These are phyloP conservation scores for Hordeum vulgare DNA, from an alignment of 176 grass and related monocot species.

Conservation along the genomic window DNA sequence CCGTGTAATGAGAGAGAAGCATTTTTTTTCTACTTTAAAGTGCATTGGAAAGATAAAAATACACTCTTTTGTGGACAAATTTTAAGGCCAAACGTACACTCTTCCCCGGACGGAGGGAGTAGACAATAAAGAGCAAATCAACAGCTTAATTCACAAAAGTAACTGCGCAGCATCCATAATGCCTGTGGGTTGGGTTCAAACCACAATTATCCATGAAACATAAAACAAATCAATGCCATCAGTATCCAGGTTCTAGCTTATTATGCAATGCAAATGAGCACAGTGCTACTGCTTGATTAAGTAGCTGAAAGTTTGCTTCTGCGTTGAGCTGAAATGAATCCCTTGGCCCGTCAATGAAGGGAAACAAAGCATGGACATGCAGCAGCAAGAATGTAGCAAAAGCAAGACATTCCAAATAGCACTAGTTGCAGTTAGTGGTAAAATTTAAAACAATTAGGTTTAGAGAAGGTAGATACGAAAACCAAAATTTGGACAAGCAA, in stretches of 20 bases:
- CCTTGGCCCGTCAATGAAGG: neutral
- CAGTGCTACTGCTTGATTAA: neutral
- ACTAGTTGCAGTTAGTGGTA: neutral
- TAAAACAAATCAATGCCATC: neutral
- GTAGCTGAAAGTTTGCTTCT: neutral
- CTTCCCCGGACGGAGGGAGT: too few relatives aligned
- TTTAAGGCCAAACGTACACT: too few relatives aligned
- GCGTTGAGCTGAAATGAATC: neutral
- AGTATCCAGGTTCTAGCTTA: neutral
- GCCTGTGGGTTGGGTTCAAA: neutral
- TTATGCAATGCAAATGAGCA: neutral
- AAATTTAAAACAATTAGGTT: neutral
- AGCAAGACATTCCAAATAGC: neutral
- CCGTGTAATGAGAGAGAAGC: too few relatives aligned
- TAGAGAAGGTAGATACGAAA: neutral
- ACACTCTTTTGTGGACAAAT: too few relatives aligned
- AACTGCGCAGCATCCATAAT: conserved; percentile 6
- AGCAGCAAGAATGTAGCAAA: neutral
- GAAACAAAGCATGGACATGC: neutral
- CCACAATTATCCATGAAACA: neutral
- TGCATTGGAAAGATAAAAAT: too few relatives aligned
- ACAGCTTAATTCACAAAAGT: neutral
- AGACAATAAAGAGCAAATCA: conserved; percentile 6
- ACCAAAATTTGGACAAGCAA: neutral
- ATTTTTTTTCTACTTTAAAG: too few relatives aligned